Evolutionary conservation across 257 asterid species (phyloP).

Genomic region (Eucommia ulmoides): DNA sequence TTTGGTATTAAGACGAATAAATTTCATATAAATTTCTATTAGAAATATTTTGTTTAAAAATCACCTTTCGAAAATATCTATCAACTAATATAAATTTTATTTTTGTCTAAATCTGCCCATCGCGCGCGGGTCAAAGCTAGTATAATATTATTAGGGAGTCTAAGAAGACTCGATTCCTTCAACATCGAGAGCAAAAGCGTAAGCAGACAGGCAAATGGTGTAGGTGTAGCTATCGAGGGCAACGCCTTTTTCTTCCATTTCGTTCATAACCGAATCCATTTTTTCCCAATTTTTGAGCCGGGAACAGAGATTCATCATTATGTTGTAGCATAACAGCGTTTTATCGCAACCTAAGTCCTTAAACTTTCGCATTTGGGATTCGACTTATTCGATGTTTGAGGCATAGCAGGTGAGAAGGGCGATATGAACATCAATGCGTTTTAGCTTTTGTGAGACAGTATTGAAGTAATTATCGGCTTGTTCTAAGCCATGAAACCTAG

Average conservation of each 20-base stretch:
- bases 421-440: constrained; percentile 19
- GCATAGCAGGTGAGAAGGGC: constrained; percentile 62
- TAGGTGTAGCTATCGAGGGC: constrained; percentile 26
- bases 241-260: constrained; percentile 47
- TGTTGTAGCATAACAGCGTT: constrained; percentile 44
- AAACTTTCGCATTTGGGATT: constrained; percentile 42
- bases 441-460: constrained; percentile 26
- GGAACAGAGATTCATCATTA: constrained; percentile 49
- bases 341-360: constrained; percentile 35
- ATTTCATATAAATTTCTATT: no score
- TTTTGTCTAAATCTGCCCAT: no score
- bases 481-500: constrained; percentile 35
- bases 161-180: constrained; percentile 49
- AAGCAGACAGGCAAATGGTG: constrained; percentile 32
- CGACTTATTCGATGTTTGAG: constrained; percentile 52
- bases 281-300: constrained; percentile 24
- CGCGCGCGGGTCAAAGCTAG: no score
- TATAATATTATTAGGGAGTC: no score
- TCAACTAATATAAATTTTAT: no score
- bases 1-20: no score
- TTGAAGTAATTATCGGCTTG: constrained; percentile 39
- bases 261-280: constrained; percentile 28
- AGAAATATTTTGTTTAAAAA: no score
- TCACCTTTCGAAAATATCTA: no score
- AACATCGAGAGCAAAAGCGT: constrained; percentile 35